Base-by-base conservation (phyloP, 2,329 filamentous ascomycete genomes). In the Botryosphaeria agaves region DNA sequence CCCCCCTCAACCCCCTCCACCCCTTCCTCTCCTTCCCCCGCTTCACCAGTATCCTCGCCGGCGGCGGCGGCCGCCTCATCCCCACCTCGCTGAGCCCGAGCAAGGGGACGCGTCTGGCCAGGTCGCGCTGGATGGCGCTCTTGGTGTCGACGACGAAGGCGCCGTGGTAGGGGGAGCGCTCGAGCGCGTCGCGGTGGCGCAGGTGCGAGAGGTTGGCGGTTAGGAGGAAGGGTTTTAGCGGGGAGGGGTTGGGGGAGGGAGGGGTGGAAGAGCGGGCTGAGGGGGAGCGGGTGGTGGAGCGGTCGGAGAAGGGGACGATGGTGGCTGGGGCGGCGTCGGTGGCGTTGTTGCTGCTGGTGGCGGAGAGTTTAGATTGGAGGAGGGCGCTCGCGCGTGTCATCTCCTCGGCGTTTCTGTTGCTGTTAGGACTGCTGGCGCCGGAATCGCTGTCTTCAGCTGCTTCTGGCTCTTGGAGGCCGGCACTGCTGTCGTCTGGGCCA, bases 191-290 rank as follows among this genome's bases (percentile, higher is more conserved):
- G 27, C 51, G 47, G 36, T 61, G 57, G 12, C 56, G 42, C 19
- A 41, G 44, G 21, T 45, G 49, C 5, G 52, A 51, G 6, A 46
- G 42, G 37, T 57, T 53, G 23, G 56, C 39, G 11, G 47, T 48
- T 21, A 62, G 41, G 32, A 58, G 52, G 41, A 61, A 62, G 42
- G 43, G 49, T 30, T 46, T 49, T n/a, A n/a, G n/a, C 12, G 45
- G 39, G 18, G 41, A 38, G 7, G 42, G 45, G n/a, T 19, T 30
- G 33, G 29, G 15, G 29, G 34, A n/a, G 29, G 40, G 17, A 29
- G 17, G 8, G 21, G 7, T 24, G 26, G 30, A 4, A 32, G 18
- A 2, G 29, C 41, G 37, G 47, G 48, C 18, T 15, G 9, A 7
- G 3, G 37, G 25, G 26, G 36, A 14, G n/a, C n/a, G 19, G 33